phyloP scores from a whole-genome alignment of 192 early-diverging fungal species.

The Backusella morwellensis region DNA sequence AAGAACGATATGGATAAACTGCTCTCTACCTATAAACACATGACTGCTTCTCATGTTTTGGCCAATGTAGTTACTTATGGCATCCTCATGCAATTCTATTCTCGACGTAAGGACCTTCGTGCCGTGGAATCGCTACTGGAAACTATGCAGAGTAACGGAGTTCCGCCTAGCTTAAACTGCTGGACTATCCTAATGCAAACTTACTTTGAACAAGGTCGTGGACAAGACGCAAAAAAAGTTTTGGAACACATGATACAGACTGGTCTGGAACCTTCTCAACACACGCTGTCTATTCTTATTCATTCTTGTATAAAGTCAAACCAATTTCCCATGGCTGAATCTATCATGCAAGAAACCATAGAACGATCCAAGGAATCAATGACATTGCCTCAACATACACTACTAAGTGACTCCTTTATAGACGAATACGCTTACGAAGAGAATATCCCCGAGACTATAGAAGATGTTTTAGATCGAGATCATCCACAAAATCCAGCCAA shows the following conservation, averaged over 20 bases:
- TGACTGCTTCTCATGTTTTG: conserved; percentile 38
- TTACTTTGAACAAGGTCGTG: conserved; percentile 33
- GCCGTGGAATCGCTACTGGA: conserved; percentile 38
- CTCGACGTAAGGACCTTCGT: conserved; percentile 33
- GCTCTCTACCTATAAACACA: conserved; percentile 41
- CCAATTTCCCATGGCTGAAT: conserved; percentile 30
- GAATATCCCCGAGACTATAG: conserved; percentile 13
- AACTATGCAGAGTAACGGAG: conserved; percentile 41
- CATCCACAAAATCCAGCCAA: neutral
- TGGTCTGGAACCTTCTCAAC: conserved; percentile 40
- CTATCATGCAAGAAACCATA: conserved; percentile 1
- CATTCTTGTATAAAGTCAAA: conserved; percentile 39
- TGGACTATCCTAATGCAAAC: conserved; percentile 53
- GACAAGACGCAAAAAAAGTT: conserved; percentile 37
- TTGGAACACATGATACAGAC: conserved; percentile 42
- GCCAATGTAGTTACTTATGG: conserved; percentile 45
- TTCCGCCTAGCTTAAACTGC: conserved; percentile 37
- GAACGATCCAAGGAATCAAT: neutral
- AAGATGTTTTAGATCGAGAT: conserved; percentile 17
- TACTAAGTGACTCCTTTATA: neutral
- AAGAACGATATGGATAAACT: conserved; percentile 43
- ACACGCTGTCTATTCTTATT: conserved; percentile 42
- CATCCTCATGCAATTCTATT: conserved; percentile 42
- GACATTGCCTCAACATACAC: neutral
- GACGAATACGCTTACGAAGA: neutral